A percentile compares a stretch with the other conserved stretches of the same genome.
Evolutionary conservation across 2,329 filamentous ascomycete genomes (phyloP).

Genomic region (Trichoderma atrobrunneum): DNA sequence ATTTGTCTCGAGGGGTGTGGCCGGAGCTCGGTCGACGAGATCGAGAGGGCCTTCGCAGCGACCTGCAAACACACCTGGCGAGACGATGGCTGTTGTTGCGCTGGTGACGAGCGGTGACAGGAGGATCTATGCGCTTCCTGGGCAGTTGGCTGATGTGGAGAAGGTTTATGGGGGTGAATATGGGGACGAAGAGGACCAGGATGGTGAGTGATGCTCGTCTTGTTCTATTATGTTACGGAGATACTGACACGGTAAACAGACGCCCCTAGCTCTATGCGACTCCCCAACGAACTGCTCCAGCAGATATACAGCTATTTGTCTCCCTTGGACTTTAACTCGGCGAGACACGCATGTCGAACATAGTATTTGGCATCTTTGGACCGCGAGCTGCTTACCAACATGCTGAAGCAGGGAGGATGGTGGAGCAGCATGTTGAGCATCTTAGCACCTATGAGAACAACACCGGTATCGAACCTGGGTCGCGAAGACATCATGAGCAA

Average conservation of each 20-base stretch:
- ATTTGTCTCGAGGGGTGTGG: slow-evolving; percentile 29
- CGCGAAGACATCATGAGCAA: slow-evolving; percentile 40
- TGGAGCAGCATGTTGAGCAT: slow-evolving; percentile 38
- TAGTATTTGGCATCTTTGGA: slow-evolving; percentile 61
- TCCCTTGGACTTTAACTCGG: slow-evolving; percentile 53
- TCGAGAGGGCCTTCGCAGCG: slow-evolving; percentile 18
- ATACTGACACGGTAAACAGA: slow-evolving; percentile 4
- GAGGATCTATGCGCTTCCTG: slow-evolving; percentile 20
- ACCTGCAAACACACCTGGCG: not conserved
- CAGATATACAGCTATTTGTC: slow-evolving; percentile 35
- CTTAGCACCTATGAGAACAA: slow-evolving; percentile 24
- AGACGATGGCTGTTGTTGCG: slow-evolving; percentile 22
- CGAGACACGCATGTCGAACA: slow-evolving; percentile 55
- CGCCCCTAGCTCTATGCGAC: slow-evolving; percentile 27
- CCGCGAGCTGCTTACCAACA: slow-evolving; percentile 45
- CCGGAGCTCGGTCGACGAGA: slow-evolving; percentile 22
- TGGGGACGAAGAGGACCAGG: not conserved
- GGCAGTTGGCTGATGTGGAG: slow-evolving; percentile 20
- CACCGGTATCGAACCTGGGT: slow-evolving; percentile 20
- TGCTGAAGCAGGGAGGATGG: slow-evolving; percentile 57
- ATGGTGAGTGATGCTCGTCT: not conserved
- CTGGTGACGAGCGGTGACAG: slow-evolving; percentile 21
- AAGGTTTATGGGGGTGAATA: slow-evolving; percentile 9
- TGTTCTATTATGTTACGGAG: not conserved
- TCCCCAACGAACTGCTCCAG: slow-evolving; percentile 38